phyloP scores from a whole-genome alignment of 441 rosid species.

The Pelargonium citronellum region DNA sequence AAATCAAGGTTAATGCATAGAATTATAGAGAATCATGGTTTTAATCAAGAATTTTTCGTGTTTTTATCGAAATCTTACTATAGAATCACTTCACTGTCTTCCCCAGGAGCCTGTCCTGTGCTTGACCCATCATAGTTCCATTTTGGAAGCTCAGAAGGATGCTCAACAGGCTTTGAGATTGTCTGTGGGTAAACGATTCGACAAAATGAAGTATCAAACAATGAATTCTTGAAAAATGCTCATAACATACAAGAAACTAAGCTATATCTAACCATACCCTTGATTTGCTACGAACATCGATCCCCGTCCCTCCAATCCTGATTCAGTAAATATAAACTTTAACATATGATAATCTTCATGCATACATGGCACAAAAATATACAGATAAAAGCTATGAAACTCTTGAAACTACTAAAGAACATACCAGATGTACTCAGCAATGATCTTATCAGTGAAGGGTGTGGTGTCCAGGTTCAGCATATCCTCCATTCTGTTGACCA shows the following conservation, averaged over 20 bases:
- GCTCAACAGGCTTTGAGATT: constrained; percentile 65
- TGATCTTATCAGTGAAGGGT: constrained; percentile 71
- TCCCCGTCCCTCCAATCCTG: constrained; percentile 93
- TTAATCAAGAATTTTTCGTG: background rate
- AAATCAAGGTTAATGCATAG: background rate
- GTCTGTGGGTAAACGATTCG: constrained; percentile 37
- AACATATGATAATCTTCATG: no score
- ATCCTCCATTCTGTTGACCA: constrained; percentile 63
- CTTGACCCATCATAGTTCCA: constrained; percentile 92
- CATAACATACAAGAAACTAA: constrained; percentile 3
- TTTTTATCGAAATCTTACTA: constrained; percentile 49
- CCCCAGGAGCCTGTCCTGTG: constrained; percentile 97
- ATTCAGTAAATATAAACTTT: constrained; percentile 3
- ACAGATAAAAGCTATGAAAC: background rate
- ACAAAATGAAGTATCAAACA: background rate
- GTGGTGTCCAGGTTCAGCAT: constrained; percentile 76
- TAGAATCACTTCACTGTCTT: constrained; percentile 94
- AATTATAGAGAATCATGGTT: no score
- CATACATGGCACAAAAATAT: background rate
- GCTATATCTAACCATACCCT: constrained; percentile 44
- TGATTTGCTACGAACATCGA: constrained; percentile 86
- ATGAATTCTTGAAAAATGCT: background rate
- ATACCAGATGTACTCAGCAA: constrained; percentile 95
- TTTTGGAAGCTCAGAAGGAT: constrained; percentile 92
- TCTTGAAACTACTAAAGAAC: background rate